Evolutionary conservation across 2,329 filamentous ascomycete species (phyloP), one percentile per base, ranked within the genome.

Genomic region (Cylindrodendrum hubeiense): DNA sequence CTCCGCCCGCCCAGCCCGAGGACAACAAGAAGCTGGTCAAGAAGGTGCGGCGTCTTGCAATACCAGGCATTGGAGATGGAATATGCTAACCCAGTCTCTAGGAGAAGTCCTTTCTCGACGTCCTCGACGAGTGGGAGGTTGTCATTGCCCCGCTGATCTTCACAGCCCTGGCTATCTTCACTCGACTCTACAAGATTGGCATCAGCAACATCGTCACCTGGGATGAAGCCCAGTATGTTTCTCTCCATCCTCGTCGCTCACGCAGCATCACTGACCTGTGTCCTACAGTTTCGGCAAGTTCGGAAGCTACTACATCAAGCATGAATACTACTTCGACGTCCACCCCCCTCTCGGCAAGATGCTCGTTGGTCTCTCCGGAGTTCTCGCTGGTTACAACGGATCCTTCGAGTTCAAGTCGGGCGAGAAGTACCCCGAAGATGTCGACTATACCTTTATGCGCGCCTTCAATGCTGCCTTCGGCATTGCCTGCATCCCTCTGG

Each of bases 381-480:
- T 97, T 78, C 87, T 99, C 67, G 97, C 95, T 71, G 95, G 95
- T 71, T 99, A 99, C 86, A 99, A 99, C 84, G 96, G 96, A 63
- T 97, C 95, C 4, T 99, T 99, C 82, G 96, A 99, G 78, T 99
- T 99, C 88, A 99, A 99, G 82, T 98, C 95, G 58, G 96, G 96
- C 79, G 96, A 98, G 78, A 94, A 89, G 59, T 99, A 99, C 79
- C 96, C 96, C 12, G 89, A 91, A 72, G 94, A 98, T 76, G 87
- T 99, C 77, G 92, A 99, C 85, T 99, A 97, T 81, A 97, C 95
- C 74, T 97, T 97, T 78, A 99, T 99, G 97, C 93, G 96, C 74
- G 88, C 95, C 67, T 99, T 99, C 88, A 99, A 98, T 80, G 92
- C 95, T 69, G 89, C 94, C 68, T 99, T 98, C 79, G 96, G 96